phyloP scores from a whole-genome alignment of 768 basidiomycete species.

The Dioszegia crocea region DNA sequence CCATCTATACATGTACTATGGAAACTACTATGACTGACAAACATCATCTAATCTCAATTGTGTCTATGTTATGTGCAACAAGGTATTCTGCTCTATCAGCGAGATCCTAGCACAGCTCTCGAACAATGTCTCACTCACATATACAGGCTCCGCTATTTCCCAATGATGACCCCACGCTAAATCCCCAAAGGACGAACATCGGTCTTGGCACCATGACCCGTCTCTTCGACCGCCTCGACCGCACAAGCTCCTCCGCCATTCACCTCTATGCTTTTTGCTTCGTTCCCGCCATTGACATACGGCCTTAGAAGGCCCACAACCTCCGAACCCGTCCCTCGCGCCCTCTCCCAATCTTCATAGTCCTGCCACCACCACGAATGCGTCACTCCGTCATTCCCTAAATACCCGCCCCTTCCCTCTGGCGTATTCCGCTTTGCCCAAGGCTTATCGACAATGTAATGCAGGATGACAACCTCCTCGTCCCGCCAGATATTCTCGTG shows the following conservation, averaged over 20 bases:
- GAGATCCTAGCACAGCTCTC: too few relatives aligned
- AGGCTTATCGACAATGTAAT: conserved; percentile 9
- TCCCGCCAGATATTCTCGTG: conserved; percentile 11
- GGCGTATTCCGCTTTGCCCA: conserved; percentile 8
- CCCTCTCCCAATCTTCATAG: conserved; percentile 4
- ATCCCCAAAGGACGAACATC: neutral
- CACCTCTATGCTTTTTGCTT: neutral
- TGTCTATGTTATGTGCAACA: too few relatives aligned
- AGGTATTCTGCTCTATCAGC: too few relatives aligned
- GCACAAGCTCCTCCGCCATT: neutral
- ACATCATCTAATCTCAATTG: too few relatives aligned
- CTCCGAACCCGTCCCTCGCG: neutral
- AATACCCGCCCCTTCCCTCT: conserved; percentile 4
- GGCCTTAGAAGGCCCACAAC: neutral
- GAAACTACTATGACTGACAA: too few relatives aligned
- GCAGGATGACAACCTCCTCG: conserved; percentile 1
- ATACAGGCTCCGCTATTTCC: too few relatives aligned
- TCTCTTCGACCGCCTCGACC: neutral
- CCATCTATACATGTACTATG: too few relatives aligned
- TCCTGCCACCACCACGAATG: conserved; percentile 11
- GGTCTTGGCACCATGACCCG: neutral
- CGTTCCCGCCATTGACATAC: neutral
- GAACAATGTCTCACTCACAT: too few relatives aligned
- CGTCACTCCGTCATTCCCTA: conserved; percentile 10
- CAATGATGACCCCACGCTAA: too few relatives aligned